Percentiles rank a stretch among this genome's conserved stretches.
Conservation (phyloP, 768 basidiomycete species). For the Dendrothele bispora region DNA sequence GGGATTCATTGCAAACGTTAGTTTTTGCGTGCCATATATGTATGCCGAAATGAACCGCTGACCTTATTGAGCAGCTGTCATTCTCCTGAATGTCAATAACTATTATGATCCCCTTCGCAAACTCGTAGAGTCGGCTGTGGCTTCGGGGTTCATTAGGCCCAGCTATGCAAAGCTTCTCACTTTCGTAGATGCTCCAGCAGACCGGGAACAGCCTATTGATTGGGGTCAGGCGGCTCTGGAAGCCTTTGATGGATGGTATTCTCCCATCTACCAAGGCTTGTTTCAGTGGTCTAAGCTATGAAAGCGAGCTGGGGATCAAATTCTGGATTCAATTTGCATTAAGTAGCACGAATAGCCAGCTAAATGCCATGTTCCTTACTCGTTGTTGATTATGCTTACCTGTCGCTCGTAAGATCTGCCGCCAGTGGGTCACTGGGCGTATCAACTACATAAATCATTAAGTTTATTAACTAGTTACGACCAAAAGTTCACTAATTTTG, state of each 20-base stretch:
- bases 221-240: slow-evolving; percentile 55
- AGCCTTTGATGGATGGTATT: slow-evolving; percentile 44
- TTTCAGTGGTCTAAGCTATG: slow-evolving; percentile 2
- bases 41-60: not conserved
- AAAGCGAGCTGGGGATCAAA: no score
- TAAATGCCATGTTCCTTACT: no score
- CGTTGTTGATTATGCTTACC: no score
- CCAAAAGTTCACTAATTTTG: no score
- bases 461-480: no score
- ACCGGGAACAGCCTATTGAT: slow-evolving; percentile 44
- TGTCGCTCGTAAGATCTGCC: no score
- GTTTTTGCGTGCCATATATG: slow-evolving; percentile 20
- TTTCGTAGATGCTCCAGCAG: no score
- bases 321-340: no score
- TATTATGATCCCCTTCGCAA: slow-evolving; percentile 60
- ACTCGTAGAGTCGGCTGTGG: slow-evolving; percentile 51
- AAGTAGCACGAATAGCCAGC: no score
- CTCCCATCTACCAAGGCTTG: not conserved
- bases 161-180: no score
- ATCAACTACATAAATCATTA: no score
- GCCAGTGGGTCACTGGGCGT: no score
- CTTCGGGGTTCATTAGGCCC: slow-evolving; percentile 55
- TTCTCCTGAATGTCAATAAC: slow-evolving; percentile 68
- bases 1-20: slow-evolving; percentile 84
- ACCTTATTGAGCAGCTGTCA: slow-evolving; percentile 78